Conservation (phyloP, 352 stramenopile species). For the Blastocystis sp. region DNA sequence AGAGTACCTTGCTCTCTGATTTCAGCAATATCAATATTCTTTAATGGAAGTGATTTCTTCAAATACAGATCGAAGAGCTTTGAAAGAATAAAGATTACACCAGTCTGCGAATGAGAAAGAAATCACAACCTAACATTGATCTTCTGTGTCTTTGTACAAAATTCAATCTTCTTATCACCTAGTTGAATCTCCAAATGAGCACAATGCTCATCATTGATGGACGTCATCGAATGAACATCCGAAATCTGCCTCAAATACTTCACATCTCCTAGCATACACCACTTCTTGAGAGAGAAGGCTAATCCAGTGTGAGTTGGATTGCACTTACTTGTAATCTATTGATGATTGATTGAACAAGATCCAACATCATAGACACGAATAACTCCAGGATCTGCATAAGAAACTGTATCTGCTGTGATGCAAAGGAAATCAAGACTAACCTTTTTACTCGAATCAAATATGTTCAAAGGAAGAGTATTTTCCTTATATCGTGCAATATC, state of each 20-base stretch:
- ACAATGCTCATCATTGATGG: neutral
- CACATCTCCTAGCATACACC: conserved; percentile 11
- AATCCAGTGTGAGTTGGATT: conserved; percentile 31
- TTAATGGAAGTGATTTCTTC: conserved; percentile 1
- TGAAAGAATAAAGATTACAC: conserved; percentile 8
- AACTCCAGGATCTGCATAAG: conserved; percentile 16
- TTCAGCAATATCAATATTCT: conserved; percentile 14
- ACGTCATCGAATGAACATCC: neutral
- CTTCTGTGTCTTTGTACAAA: neutral
- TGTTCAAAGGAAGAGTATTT: conserved; percentile 3
- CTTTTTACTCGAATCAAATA: conserved; percentile 47
- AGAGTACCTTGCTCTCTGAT: neutral
- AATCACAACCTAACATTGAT: neutral
- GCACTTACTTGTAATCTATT: conserved; percentile 32
- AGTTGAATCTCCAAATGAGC: conserved; percentile 24
- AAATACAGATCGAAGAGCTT: conserved; percentile 10
- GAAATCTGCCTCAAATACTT: neutral
- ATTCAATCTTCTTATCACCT: conserved; percentile 20
- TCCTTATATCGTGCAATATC: conserved; percentile 21
- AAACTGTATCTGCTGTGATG: conserved; percentile 3
- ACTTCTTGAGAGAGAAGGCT: neutral
- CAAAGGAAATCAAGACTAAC: conserved; percentile 49
- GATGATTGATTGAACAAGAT: neutral
- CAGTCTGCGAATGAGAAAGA: neutral
- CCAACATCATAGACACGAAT: conserved; percentile 25